A percentile compares a stretch with the other conserved stretches of the same genome.
phyloP scores from a whole-genome alignment of 208 protist genomes.

The Wallacemonas sp. region DNA sequence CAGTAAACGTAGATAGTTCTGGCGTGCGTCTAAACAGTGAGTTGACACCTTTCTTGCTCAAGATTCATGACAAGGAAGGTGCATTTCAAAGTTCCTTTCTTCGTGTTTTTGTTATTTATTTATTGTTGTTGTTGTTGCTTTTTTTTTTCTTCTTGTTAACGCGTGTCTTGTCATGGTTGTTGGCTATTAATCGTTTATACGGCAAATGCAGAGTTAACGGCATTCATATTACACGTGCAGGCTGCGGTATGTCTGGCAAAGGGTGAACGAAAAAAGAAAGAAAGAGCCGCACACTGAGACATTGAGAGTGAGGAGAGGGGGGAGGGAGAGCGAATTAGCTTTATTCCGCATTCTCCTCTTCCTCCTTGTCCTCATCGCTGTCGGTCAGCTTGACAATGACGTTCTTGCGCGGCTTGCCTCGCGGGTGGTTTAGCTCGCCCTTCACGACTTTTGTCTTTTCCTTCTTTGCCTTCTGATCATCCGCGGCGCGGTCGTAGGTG shows the following conservation, averaged over 20 bases:
- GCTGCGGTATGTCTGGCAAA: not conserved
- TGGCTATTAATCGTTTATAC: no score
- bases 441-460: slow-evolving; percentile 60
- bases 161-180: no score
- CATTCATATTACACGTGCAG: no score
- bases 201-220: no score
- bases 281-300: not conserved
- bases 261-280: not conserved
- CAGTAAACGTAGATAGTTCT: no score
- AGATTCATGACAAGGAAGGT: no score
- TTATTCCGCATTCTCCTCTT: slow-evolving; percentile 9
- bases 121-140: not conserved
- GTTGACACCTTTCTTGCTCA: no score
- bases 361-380: slow-evolving; percentile 34
- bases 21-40: no score
- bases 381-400: slow-evolving; percentile 45
- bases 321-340: slow-evolving; percentile 1
- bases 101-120: not conserved
- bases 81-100: no score
- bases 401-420: slow-evolving; percentile 71
- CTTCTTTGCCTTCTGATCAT: slow-evolving; percentile 57
- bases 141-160: no score
- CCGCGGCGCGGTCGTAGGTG: slow-evolving; percentile 72
- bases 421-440: slow-evolving; percentile 83
- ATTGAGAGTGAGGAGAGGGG: not conserved